Evolutionary conservation across 345 rosid genomes (phyloP).

Genomic region (Trapa bicornis): DNA sequence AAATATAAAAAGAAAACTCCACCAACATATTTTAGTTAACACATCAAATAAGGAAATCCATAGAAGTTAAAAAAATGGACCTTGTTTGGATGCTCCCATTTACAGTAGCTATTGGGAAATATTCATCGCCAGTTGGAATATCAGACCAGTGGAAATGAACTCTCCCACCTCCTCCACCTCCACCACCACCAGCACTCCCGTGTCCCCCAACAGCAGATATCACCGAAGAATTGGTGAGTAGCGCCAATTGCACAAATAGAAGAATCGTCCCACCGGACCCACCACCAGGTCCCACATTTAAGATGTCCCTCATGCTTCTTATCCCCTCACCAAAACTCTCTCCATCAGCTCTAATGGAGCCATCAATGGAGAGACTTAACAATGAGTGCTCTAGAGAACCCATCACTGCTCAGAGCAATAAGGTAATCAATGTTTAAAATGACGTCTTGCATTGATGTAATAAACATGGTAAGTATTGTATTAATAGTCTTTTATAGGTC

Average conservation of each 20-base stretch:
- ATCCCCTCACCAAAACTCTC: slow-evolving; percentile 52
- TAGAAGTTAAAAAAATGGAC: slow-evolving; percentile 18
- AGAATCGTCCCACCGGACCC: slow-evolving; percentile 94
- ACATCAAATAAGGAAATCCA: neutral
- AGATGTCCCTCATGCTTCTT: slow-evolving; percentile 17
- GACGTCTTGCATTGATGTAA: neutral
- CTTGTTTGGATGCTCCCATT: slow-evolving; percentile 59
- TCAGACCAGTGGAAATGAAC: slow-evolving; percentile 86
- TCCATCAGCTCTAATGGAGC: slow-evolving; percentile 74
- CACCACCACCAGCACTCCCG: slow-evolving; percentile 71
- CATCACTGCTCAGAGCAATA: slow-evolving; percentile 49
- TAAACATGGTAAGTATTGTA: neutral
- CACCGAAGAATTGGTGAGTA: slow-evolving; percentile 38
- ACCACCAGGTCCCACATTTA: slow-evolving; percentile 72
- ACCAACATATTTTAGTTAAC: neutral
- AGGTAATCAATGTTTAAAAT: neutral
- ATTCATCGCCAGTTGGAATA: slow-evolving; percentile 65
- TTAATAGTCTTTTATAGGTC: neutral
- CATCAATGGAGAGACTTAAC: slow-evolving; percentile 63
- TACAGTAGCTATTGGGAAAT: slow-evolving; percentile 65
- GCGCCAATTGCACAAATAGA: slow-evolving; percentile 45
- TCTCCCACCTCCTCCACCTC: slow-evolving; percentile 96
- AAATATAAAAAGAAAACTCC: neutral
- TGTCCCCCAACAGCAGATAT: slow-evolving; percentile 68
- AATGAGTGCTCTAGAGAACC: slow-evolving; percentile 83